Percentiles rank a stretch among this genome's conserved stretches.
Conservation (phyloP, 2,329 filamentous ascomycete genomes). For the Amylocarpus encephaloides region DNA sequence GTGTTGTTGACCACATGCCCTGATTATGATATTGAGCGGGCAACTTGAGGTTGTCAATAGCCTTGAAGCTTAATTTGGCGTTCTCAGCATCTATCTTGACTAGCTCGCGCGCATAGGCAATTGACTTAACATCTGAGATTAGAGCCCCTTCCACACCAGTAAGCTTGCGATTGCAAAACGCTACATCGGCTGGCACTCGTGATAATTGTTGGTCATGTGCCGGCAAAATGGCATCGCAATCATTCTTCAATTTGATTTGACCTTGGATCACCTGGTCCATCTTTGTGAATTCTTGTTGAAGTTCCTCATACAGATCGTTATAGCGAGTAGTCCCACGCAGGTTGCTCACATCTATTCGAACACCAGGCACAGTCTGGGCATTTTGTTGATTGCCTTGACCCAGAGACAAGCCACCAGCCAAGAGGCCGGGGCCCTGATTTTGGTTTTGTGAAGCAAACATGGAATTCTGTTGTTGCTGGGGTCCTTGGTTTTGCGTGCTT, state of each 20-base stretch:
- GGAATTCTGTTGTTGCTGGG: slow-evolving; percentile 22
- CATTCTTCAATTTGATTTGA: slow-evolving; percentile 71
- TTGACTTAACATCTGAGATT: slow-evolving; percentile 55
- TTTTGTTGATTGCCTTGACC: slow-evolving; percentile 40
- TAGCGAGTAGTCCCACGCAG: slow-evolving; percentile 85
- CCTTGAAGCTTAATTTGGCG: slow-evolving; percentile 64
- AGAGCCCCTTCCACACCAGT: slow-evolving; percentile 58
- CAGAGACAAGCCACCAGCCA: slow-evolving; percentile 34
- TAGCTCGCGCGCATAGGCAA: slow-evolving; percentile 48
- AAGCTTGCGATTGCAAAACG: slow-evolving; percentile 54
- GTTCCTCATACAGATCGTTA: slow-evolving; percentile 76
- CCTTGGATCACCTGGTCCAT: slow-evolving; percentile 76
- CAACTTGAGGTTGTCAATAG: slow-evolving; percentile 67
- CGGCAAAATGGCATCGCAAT: slow-evolving; percentile 65
- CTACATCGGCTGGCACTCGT: slow-evolving; percentile 59
- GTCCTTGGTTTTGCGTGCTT: slow-evolving; percentile 23
- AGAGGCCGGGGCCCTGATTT: slow-evolving; percentile 19
- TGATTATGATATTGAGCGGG: slow-evolving; percentile 48
- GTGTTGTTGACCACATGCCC: slow-evolving; percentile 38
- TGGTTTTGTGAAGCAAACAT: slow-evolving; percentile 17
- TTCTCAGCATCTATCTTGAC: slow-evolving; percentile 63
- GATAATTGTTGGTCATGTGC: slow-evolving; percentile 57
- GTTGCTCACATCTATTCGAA: slow-evolving; percentile 71
- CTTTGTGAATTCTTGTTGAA: slow-evolving; percentile 70
- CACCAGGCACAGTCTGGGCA: slow-evolving; percentile 58